phyloP scores from a whole-genome alignment of 306 rosid species.

The Elaeagnus macrophylla region DNA sequence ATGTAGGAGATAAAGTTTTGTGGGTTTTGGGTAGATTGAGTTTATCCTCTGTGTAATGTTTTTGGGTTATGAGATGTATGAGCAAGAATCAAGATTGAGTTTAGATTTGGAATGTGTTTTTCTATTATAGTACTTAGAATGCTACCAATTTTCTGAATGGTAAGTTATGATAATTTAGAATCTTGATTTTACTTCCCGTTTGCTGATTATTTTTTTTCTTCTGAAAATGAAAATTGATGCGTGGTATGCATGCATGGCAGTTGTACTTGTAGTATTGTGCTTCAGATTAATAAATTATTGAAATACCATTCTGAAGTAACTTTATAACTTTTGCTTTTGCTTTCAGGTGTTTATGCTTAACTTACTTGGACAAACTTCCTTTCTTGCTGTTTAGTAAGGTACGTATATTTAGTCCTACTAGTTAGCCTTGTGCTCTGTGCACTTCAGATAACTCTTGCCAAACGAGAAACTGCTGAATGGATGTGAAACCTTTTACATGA shows the following conservation, averaged over 20 bases:
- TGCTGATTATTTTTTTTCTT: too few species aligned
- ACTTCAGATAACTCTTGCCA: constrained; percentile 3
- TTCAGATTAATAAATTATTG: too few species aligned
- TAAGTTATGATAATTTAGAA: too few species aligned
- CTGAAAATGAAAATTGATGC: too few species aligned
- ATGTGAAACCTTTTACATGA: constrained; percentile 5
- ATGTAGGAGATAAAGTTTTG: constrained; percentile 1
- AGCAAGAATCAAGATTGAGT: background rate
- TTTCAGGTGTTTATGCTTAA: constrained; percentile 7
- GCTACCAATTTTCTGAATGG: too few species aligned
- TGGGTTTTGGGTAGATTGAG: constrained; percentile 5
- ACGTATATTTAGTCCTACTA: constrained; percentile 3
- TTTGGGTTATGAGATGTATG: constrained; percentile 12
- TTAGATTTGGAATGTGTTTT: background rate
- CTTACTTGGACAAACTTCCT: constrained; percentile 11
- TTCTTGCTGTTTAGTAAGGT: constrained; percentile 10
- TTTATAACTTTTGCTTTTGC: background rate
- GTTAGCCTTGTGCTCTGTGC: constrained; percentile 8
- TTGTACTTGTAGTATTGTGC: too few species aligned
- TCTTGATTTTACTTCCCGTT: too few species aligned
- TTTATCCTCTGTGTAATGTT: background rate
- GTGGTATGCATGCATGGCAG: too few species aligned
- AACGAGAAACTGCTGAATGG: constrained; percentile 3
- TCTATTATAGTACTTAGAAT: too few species aligned
- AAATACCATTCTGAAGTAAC: background rate